Base-by-base conservation (phyloP, 2,329 filamentous ascomycete genomes). In the Alternaria solani region DNA sequence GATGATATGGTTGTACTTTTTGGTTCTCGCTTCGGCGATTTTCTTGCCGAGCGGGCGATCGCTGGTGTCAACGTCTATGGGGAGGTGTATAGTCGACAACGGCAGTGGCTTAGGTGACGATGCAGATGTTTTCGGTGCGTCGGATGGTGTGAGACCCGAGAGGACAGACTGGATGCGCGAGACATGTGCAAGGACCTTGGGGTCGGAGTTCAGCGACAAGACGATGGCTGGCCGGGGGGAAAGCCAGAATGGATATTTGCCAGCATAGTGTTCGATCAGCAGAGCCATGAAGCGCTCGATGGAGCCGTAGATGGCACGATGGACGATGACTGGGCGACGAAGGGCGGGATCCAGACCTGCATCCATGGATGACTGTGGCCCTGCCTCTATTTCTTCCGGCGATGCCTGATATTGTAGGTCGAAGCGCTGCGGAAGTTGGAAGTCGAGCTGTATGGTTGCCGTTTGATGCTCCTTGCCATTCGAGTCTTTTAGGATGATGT, bases 391-490 rank as follows among this genome's bases (percentile, higher is more conserved):
- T 64, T 89, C 87, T 0, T 89, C 87, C 0, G 88, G 87, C 0
- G 90, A 89, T 1, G 89, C 88, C 71, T 87, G 83, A 72, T 96
- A 96, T 70, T 89, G 85, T 36, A 96, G 81, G 46, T 87, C 87
- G 73, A 96, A 96, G 12, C 92, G 87, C 73, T 92, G 91, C 1
- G 93, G 93, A 2, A 96, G 84, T 78, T 96, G 93, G 76, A 96
- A 96, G 76, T 96, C 93, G 28, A 96, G 86, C 81, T 96, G 93
- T 51, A 96, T 90, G 0, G 93, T 96, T 3, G 92, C 93, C 3
- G 93, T 92, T 75, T 96, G 93, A 74, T 96, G 93, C 71, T 93
- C 91, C 74, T 94, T 96, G 7, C 91, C 92, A 9, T 75, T 71
- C 1, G 90, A 89, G 73, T 96, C 93, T 62, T 86, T 87, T 46